Evolutionary conservation across 169 alveolate genomes (phyloP).

Genomic region (Eimeria necatrix): DNA sequence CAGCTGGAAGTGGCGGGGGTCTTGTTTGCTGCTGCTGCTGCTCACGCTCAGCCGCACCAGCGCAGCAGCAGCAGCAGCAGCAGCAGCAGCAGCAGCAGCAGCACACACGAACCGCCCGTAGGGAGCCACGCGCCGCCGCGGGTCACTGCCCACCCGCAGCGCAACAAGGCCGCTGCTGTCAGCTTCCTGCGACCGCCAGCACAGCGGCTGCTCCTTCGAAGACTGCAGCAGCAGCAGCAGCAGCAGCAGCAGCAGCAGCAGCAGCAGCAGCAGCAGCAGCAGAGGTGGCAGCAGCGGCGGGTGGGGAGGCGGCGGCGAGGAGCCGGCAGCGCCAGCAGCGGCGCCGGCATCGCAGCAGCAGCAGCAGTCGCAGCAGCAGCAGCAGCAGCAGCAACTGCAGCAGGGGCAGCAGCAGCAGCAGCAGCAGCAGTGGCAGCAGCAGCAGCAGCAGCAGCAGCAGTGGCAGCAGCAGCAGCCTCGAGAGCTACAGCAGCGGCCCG

Average conservation of each 20-base stretch:
- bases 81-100: conserved; percentile 17
- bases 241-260: conserved; percentile 39
- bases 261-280: not conserved
- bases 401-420: no score
- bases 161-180: not conserved
- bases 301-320: no score
- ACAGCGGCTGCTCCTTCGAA: not conserved
- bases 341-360: no score
- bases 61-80: not conserved
- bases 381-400: no score
- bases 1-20: not conserved
- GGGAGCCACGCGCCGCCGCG: not conserved
- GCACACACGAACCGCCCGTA: conserved; percentile 20
- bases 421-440: not conserved
- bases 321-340: no score
- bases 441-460: no score
- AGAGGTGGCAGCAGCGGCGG: no score
- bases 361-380: no score
- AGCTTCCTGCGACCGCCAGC: conserved; percentile 11
- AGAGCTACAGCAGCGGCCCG: not conserved
- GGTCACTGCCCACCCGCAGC: not conserved
- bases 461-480: no score
- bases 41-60: not conserved
- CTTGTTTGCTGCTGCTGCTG: conserved; percentile 12
- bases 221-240: conserved; percentile 20